A percentile compares a stretch with the other conserved stretches of the same genome.
phyloP scores from a whole-genome alignment of 1,284 basidiomycete species.

The Phenoliferia sp. region DNA sequence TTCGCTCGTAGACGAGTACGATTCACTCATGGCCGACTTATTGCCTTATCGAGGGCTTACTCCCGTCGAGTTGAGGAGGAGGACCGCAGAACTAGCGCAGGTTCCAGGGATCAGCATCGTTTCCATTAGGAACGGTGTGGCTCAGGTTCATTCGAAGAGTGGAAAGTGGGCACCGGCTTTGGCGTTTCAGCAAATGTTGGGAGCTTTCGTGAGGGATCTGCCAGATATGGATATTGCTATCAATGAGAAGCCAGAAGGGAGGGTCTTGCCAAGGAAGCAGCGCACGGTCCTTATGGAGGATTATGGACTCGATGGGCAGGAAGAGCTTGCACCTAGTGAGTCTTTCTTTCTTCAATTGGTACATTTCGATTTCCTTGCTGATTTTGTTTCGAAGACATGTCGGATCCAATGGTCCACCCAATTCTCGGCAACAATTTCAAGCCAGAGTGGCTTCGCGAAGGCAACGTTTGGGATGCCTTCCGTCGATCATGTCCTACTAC shows the following conservation, averaged over 20 bases:
- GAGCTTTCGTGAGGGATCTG: conserved; percentile 51
- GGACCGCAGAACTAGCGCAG: conserved; percentile 55
- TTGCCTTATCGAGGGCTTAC: conserved; percentile 71
- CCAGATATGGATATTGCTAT: conserved; percentile 88
- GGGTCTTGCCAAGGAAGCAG: conserved; percentile 76
- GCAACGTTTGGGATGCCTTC: conserved; percentile 87
- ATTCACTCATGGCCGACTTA: conserved; percentile 71
- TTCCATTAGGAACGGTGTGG: conserved; percentile 31
- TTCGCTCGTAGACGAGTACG: conserved; percentile 85
- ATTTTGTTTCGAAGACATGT: conserved; percentile 23
- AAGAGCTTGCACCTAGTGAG: conserved; percentile 38
- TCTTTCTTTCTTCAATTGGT: conserved; percentile 5
- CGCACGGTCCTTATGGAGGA: conserved; percentile 23
- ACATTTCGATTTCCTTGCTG: background rate
- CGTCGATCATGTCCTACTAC: conserved; percentile 79
- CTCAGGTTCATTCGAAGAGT: conserved; percentile 51
- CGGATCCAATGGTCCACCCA: conserved; percentile 30
- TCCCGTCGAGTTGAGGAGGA: conserved; percentile 63
- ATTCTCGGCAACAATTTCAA: conserved; percentile 55
- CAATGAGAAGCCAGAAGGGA: conserved; percentile 85
- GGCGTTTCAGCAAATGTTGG: conserved; percentile 63
- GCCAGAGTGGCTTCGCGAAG: conserved; percentile 75
- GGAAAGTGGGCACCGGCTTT: conserved; percentile 59
- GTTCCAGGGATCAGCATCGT: conserved; percentile 36
- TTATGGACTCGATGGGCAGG: conserved; percentile 28